Conservation (phyloP, 176 grass and related monocot species). For the Lolium rigidum region DNA sequence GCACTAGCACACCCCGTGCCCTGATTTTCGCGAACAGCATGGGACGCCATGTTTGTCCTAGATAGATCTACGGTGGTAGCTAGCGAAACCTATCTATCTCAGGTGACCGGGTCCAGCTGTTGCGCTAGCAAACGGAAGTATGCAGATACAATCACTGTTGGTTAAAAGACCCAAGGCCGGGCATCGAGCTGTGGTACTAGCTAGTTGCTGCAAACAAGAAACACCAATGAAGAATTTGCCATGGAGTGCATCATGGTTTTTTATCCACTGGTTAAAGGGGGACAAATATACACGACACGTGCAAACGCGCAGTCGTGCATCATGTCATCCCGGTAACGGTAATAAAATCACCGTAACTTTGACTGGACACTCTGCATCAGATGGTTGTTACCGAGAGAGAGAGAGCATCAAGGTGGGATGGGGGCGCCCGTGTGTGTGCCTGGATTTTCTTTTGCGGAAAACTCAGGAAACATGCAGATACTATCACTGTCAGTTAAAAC, state of each 20-base stretch:
- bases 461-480: neutral
- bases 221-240: constrained; percentile 6
- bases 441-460: no score
- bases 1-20: neutral
- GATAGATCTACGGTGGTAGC: neutral
- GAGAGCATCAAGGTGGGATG: no score
- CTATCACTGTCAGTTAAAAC: neutral
- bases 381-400: neutral
- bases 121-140: neutral
- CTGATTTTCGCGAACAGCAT: neutral
- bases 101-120: constrained; percentile 18
- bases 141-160: neutral
- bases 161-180: neutral
- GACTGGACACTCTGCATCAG: neutral
- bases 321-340: no score
- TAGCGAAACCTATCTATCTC: neutral
- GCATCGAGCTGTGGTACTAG: no score
- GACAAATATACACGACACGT: neutral
- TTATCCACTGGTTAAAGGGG: no score
- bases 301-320: no score
- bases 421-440: no score
- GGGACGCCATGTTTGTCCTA: neutral
- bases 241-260: neutral
- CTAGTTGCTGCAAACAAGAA: neutral
- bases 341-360: neutral